Conservation (phyloP, 345 rosid species). For the Salix brachista region DNA sequence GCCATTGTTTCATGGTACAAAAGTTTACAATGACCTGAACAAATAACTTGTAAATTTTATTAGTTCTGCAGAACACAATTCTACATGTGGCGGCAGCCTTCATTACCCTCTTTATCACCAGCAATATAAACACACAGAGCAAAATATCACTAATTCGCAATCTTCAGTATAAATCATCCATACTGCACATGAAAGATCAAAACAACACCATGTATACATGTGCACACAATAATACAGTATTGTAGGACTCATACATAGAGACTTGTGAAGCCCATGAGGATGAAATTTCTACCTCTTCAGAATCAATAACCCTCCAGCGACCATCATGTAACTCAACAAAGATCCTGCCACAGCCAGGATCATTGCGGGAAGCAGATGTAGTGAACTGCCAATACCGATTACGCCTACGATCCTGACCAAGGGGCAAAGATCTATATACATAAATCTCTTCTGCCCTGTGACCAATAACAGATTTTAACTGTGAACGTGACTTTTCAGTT, state of each 20-base stretch:
- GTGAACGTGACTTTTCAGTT: constrained; percentile 64
- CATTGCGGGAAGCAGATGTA: constrained; percentile 59
- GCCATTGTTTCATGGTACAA: background rate
- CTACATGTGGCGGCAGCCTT: constrained; percentile 3
- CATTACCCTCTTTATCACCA: background rate
- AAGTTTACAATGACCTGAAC: background rate
- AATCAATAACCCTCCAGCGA: constrained; percentile 77
- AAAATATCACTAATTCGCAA: background rate
- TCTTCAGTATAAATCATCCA: background rate
- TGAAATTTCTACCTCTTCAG: constrained; percentile 51
- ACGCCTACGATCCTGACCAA: constrained; percentile 87
- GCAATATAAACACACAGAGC: background rate
- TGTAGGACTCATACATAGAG: background rate
- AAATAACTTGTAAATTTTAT: background rate
- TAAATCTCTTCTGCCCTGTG: constrained; percentile 80
- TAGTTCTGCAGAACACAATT: background rate
- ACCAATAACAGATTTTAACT: constrained; percentile 65
- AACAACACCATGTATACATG: constrained; percentile 4
- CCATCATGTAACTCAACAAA: constrained; percentile 74
- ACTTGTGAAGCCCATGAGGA: background rate
- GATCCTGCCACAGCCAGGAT: constrained; percentile 87
- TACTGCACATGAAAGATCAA: background rate
- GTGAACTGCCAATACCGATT: constrained; percentile 88
- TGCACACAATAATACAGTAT: background rate
- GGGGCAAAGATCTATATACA: constrained; percentile 72